Evolutionary conservation across 1,139 yeast genomes (phyloP).

Genomic region (Pichia sp.): DNA sequence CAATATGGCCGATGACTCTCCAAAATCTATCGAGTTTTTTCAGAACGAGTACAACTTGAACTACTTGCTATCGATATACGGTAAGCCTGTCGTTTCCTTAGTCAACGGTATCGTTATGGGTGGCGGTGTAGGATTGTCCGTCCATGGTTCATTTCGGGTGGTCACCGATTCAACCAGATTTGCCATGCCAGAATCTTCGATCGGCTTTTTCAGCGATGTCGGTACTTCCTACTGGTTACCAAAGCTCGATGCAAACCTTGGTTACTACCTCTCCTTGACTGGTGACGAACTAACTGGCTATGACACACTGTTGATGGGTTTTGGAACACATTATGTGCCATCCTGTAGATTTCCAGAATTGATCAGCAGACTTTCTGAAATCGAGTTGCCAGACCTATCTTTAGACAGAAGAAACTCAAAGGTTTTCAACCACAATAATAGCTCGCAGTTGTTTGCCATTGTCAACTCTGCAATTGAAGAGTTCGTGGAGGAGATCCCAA

Average conservation of each 20-base stretch:
- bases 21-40: constrained; percentile 63
- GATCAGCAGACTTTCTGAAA: constrained; percentile 58
- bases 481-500: constrained; percentile 67
- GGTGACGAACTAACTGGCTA: constrained; percentile 73
- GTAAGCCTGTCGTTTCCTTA: constrained; percentile 78
- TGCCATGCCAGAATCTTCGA: constrained; percentile 98
- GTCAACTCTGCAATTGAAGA: constrained; percentile 75
- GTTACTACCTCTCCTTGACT: constrained; percentile 82
- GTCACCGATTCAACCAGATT: constrained; percentile 86
- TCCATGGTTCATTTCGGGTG: constrained; percentile 91
- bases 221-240: constrained; percentile 91
- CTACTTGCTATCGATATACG: constrained; percentile 71
- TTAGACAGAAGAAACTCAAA: constrained; percentile 15
- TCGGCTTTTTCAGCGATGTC: constrained; percentile 96
- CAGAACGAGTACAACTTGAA: constrained; percentile 77
- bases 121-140: constrained; percentile 91
- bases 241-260: constrained; percentile 74
- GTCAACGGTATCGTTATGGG: constrained; percentile 98
- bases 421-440: constrained; percentile 18
- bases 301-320: constrained; percentile 77
- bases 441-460: constrained; percentile 47
- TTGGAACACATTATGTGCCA: constrained; percentile 87
- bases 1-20: constrained; percentile 46
- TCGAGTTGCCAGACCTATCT: constrained; percentile 37
- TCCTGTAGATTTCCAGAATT: constrained; percentile 59